Conservation (phyloP, 108 stramenopile genomes). For the Chaetoceros tenuissimus region DNA sequence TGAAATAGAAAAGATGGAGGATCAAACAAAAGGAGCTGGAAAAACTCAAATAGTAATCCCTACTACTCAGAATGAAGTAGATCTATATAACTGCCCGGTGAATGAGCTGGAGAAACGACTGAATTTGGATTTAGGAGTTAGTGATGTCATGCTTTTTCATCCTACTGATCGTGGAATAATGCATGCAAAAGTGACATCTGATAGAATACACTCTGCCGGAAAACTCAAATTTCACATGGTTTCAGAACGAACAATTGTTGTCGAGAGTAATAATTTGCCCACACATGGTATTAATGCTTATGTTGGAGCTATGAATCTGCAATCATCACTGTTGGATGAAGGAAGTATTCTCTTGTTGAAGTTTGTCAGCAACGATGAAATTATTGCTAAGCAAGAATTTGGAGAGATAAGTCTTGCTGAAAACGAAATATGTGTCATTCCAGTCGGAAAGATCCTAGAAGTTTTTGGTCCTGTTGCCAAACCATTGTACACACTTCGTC, state of each 20-base stretch:
- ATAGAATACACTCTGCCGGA: slow-evolving; percentile 35
- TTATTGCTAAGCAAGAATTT: neutral
- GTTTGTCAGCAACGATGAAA: neutral
- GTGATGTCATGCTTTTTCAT: neutral
- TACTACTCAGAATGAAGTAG: slow-evolving; percentile 67
- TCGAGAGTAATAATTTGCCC: slow-evolving; percentile 32
- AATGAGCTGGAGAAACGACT: slow-evolving; percentile 41
- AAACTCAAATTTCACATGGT: slow-evolving; percentile 49
- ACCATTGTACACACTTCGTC: slow-evolving; percentile 75
- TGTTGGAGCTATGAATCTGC: slow-evolving; percentile 1
- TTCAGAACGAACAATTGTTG: slow-evolving; percentile 56
- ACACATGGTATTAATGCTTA: slow-evolving; percentile 1
- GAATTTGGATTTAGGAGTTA: slow-evolving; percentile 23
- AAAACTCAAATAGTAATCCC: slow-evolving; percentile 14
- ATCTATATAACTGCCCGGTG: slow-evolving; percentile 50
- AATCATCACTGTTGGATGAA: slow-evolving; percentile 41
- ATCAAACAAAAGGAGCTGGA: slow-evolving; percentile 10
- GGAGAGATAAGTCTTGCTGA: slow-evolving; percentile 11
- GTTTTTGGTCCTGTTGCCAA: slow-evolving; percentile 77
- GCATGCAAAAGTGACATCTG: slow-evolving; percentile 1
- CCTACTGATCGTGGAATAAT: slow-evolving; percentile 4
- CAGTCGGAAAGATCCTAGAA: slow-evolving; percentile 69
- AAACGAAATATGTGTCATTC: slow-evolving; percentile 10
- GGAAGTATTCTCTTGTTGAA: slow-evolving; percentile 52
- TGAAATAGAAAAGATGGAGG: slow-evolving; percentile 36